Base-by-base conservation (phyloP, 192 early-diverging fungal genomes). In the Gonapodya prolifera region DNA sequence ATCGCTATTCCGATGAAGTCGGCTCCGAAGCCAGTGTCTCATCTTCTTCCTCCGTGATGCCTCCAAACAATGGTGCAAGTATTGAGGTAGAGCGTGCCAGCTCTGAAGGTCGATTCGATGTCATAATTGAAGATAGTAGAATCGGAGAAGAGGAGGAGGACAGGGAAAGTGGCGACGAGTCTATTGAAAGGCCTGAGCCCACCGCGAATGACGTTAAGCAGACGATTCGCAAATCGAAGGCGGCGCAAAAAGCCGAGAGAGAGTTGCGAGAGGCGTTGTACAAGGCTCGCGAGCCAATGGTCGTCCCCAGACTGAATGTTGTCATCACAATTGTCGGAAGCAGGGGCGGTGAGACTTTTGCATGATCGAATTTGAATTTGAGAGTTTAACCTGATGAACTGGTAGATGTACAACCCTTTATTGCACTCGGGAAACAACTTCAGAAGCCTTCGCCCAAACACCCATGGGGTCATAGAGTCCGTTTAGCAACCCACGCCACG, bases 371-470 rank as follows among this genome's bases (percentile, higher is more conserved):
- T n/a, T n/a, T n/a, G n/a, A n/a, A n/a, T n/a, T n/a, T n/a, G n/a
- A n/a, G n/a, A n/a, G n/a, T n/a, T n/a, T n/a, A n/a, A n/a, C n/a
- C n/a, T n/a, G 8, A 61, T 61, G 45, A 8, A 61, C 71, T 18
- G 8, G 71, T 18, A 0, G 84, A 84, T 35, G 84, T 84, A n/a
- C 84, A 85, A 75, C 84, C 84, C 28, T 85, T 82, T 45, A 70
- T 85, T 61, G 84, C 84, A 1, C 69, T 85, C 2, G 82, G 82
- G 13, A 82, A 84, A 35, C 82, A 78, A 69, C 79, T 84, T 0
- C 17, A 69, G 34, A 35, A 45, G 35, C 18, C 71, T 8, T 61
- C 45, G 8, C 8, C 45, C 45, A 61, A 61, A 23, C 45, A 61
- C 45, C 45, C 45, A 61, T 69, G 83, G 70, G 83, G 83, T 0